Evolutionary conservation across 179 eudicot species (phyloP).

Genomic region (Monotropa hypopitys): DNA sequence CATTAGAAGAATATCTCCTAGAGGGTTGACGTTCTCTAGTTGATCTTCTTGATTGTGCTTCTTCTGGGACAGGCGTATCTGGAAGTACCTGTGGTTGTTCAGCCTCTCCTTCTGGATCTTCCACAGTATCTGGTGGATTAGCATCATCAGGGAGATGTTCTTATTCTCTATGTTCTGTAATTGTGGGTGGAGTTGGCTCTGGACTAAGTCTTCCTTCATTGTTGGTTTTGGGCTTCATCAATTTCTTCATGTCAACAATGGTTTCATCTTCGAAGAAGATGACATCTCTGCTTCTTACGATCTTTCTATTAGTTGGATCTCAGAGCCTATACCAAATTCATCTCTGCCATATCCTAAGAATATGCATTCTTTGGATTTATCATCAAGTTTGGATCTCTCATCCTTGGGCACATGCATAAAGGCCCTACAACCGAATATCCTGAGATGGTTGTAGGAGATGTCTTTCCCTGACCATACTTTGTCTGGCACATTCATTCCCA

Average conservation of each 20-base stretch:
- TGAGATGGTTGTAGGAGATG: background rate
- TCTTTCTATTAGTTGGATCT: background rate
- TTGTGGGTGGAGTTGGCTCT: too few relatives aligned
- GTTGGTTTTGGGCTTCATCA: background rate
- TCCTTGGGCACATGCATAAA: background rate
- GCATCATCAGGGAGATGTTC: too few relatives aligned
- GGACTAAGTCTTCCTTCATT: too few relatives aligned
- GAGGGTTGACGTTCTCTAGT: background rate
- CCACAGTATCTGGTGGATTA: too few relatives aligned
- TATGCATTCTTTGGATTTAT: background rate
- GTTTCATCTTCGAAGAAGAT: background rate
- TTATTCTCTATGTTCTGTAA: too few relatives aligned
- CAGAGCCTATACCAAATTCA: background rate
- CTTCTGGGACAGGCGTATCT: too few relatives aligned
- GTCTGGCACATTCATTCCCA: background rate
- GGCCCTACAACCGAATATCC: background rate
- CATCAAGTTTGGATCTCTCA: background rate
- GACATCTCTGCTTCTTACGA: background rate
- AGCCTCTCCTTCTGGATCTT: too few relatives aligned
- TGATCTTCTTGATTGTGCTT: background rate
- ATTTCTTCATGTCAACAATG: background rate
- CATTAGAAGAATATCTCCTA: background rate
- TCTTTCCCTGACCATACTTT: background rate
- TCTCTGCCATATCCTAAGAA: background rate
- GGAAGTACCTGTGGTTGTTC: too few relatives aligned